These are phyloP conservation scores for Hygrocybe punicea DNA, from an alignment of 768 basidiomycete genomes.

Conservation along the genomic window DNA sequence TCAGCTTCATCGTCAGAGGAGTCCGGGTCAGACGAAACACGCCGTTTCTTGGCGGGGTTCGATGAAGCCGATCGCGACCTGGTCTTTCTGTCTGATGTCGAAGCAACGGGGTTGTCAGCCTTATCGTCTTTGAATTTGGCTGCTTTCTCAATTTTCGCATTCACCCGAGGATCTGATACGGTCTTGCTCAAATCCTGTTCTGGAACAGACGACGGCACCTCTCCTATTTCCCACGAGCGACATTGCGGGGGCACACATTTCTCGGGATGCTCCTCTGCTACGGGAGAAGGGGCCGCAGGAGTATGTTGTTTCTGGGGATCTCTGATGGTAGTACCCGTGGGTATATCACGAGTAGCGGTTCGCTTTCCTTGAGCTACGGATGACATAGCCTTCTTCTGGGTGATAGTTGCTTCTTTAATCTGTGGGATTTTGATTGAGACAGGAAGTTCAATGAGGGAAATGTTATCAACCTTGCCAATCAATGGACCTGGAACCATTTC, in stretches of 20 bases:
- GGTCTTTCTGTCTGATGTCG: conserved; percentile 5
- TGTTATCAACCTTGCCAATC: conserved; percentile 9
- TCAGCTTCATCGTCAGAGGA: conserved; percentile 26
- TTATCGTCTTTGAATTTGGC: conserved; percentile 11
- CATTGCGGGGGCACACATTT: background rate
- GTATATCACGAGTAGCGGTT: background rate
- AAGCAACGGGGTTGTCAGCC: background rate
- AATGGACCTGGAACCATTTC: conserved; percentile 12
- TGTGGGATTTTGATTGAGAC: background rate
- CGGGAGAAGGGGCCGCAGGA: background rate
- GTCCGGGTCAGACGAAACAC: conserved; percentile 19
- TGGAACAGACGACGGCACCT: conserved; percentile 60
- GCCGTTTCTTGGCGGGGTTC: conserved; percentile 1
- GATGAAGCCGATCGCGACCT: conserved; percentile 5
- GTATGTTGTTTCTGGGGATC: background rate
- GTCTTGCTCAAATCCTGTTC: conserved; percentile 42
- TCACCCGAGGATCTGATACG: background rate
- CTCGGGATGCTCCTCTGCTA: background rate
- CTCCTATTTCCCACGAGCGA: conserved; percentile 35
- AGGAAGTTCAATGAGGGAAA: background rate
- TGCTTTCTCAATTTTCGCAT: background rate
- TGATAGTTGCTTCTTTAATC: background rate
- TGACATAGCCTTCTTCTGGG: too few relatives aligned
- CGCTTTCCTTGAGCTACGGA: background rate
- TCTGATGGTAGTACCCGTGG: background rate